Conservation (phyloP, 768 basidiomycete genomes). For the Suillus tomentosus region DNA sequence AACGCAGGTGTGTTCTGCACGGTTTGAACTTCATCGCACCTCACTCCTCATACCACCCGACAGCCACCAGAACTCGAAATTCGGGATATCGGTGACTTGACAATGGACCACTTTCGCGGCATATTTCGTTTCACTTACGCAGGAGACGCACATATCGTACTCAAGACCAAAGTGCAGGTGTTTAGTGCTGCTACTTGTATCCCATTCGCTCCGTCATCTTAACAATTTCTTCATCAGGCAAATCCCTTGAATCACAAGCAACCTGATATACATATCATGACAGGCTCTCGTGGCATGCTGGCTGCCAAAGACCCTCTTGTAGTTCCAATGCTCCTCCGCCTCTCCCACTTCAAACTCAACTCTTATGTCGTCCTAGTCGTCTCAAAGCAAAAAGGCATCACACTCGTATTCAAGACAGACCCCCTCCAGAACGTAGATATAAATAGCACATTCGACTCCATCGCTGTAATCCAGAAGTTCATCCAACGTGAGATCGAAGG, state of each 20-base stretch:
- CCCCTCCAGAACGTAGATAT: conserved; percentile 98
- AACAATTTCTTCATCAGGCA: conserved; percentile 52
- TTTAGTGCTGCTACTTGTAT: conserved; percentile 20
- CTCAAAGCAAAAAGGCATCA: conserved; percentile 96
- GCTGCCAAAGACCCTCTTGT: conserved; percentile 94
- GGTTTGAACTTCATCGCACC: background rate
- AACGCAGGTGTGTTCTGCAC: conserved; percentile 67
- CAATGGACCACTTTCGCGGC: conserved; percentile 92
- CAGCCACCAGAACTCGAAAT: conserved; percentile 97
- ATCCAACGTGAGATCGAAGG: conserved; percentile 98
- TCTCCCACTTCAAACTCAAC: conserved; percentile 91
- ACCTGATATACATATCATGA: conserved; percentile 85
- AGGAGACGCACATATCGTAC: conserved; percentile 87
- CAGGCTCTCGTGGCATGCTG: conserved; percentile 83
- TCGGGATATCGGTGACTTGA: conserved; percentile 96
- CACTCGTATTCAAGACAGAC: conserved; percentile 99
- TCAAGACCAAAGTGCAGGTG: conserved; percentile 93
- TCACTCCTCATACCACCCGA: conserved; percentile 14
- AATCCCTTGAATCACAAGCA: conserved; percentile 95
- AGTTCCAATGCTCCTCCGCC: conserved; percentile 96
- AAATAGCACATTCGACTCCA: conserved; percentile 96
- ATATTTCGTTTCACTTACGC: conserved; percentile 95
- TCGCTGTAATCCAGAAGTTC: conserved; percentile 96
- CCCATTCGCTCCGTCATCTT: conserved; percentile 6
- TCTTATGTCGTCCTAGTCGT: conserved; percentile 98